Base-by-base conservation (phyloP, 345 rosid species). In the Brassica nigra region DNA sequence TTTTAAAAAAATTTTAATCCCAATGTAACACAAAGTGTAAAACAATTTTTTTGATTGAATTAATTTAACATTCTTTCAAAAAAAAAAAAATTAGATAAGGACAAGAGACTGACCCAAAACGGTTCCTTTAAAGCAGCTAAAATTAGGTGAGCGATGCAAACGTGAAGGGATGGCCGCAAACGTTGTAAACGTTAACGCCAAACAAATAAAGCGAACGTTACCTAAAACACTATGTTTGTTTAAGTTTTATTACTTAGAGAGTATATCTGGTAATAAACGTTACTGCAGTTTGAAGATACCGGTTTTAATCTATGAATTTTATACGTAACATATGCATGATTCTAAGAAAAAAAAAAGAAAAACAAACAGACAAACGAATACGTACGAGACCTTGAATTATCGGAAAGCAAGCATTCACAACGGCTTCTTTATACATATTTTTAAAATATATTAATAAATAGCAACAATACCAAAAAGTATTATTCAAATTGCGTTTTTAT, bases 111-210 rank as follows among this genome's bases (percentile, higher is more conserved):
- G 67, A 54, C 16, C 20, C 1, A 64, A 74, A 75, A 80, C 79
- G 76, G 76, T 70, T 80, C 62, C 72, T 64, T 70, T 70, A 75
- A 75, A 75, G 72, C 76, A 27, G 76, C 68, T 63, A 70, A 70
- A 69, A 42, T 74, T 69, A 70, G 83, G 79, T 64, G 52, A 63
- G 27, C 78, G 65, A 79, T 34, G 76, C 83, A 80, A 63, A 75
- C 83, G 83, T 58, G 83, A 81, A 52, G 68, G 64, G 62, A 44
- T 55, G 29, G 73, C 73, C 68, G 69, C 63, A 80, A 58, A 80
- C 76, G 76, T 70, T 57, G 36, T 52, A 63, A 68, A 74, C 34
- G 75, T 74, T 68, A 61, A 74, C 55, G 71, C 75, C 68, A 65
- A 70, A 76, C 76, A 20, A 23, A 12, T 31, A 76, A 76, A 76